Evolutionary conservation across 2,329 filamentous ascomycete species (phyloP).

Genomic region (Phaeophleospora eucalypticola): DNA sequence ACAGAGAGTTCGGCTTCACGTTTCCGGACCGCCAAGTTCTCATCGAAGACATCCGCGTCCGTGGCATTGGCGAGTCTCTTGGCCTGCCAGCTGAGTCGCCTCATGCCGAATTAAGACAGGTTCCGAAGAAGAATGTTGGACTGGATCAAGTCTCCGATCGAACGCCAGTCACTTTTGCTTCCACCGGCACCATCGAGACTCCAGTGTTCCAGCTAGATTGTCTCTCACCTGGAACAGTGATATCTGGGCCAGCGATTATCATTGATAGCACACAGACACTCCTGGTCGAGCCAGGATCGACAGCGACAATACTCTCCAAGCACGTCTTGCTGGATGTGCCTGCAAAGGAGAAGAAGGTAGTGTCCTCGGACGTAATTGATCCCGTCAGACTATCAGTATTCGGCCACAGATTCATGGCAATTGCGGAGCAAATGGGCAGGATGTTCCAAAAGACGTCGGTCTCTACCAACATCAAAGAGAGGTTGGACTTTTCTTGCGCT

Average conservation of each 20-base stretch:
- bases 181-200: slow-evolving; percentile 17
- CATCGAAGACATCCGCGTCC: slow-evolving; percentile 37
- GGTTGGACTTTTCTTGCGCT: slow-evolving; percentile 44
- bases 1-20: slow-evolving; percentile 42
- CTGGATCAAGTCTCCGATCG: slow-evolving; percentile 56
- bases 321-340: slow-evolving; percentile 39
- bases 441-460: slow-evolving; percentile 55
- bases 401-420: slow-evolving; percentile 56
- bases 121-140: slow-evolving; percentile 63
- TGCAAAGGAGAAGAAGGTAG: slow-evolving; percentile 16
- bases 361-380: slow-evolving; percentile 33
- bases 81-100: slow-evolving; percentile 13
- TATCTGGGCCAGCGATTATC: slow-evolving; percentile 32
- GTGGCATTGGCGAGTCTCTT: slow-evolving; percentile 21
- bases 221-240: slow-evolving; percentile 18
- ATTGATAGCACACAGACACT: slow-evolving; percentile 46
- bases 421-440: slow-evolving; percentile 57
- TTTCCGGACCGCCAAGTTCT: slow-evolving; percentile 35
- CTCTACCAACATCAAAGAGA: slow-evolving; percentile 47
- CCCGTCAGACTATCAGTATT: slow-evolving; percentile 55
- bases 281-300: slow-evolving; percentile 37
- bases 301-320: slow-evolving; percentile 35
- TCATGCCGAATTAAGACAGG: slow-evolving; percentile 3
- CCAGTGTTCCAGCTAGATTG: slow-evolving; percentile 26
- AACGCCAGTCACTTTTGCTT: slow-evolving; percentile 25